Conservation (phyloP, 257 asterid genomes). For the Ocimum tenuiflorum region DNA sequence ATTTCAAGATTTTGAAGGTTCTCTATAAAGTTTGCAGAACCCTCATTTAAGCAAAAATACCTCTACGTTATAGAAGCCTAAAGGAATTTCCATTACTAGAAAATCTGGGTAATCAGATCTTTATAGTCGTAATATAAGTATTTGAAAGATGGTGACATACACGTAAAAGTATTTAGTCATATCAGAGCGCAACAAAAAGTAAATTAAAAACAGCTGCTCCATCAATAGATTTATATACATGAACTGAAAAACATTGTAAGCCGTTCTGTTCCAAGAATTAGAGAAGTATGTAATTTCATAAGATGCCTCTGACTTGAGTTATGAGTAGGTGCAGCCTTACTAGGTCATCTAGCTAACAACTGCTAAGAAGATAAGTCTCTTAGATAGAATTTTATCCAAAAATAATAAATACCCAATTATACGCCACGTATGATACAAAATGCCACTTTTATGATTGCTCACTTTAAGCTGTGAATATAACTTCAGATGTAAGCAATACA, state of each 20-base stretch:
- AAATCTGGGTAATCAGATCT: constrained; percentile 1
- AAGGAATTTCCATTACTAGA: not conserved
- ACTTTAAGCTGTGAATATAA: not conserved
- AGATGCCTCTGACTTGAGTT: no score
- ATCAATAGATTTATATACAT: not conserved
- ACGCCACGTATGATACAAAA: not conserved
- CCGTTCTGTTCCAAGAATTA: no score
- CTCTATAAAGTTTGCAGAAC: not conserved
- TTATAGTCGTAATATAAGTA: not conserved
- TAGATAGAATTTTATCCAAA: constrained; percentile 16
- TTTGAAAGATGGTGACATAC: not conserved
- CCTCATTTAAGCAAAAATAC: not conserved
- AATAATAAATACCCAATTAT: no score
- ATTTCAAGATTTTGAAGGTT: not conserved
- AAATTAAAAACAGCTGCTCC: constrained; percentile 5
- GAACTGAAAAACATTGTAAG: not conserved
- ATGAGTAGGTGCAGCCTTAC: not conserved
- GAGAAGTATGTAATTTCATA: not conserved
- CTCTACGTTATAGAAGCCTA: not conserved
- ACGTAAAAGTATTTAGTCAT: no score
- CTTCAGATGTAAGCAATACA: not conserved
- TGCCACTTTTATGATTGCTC: constrained; percentile 7
- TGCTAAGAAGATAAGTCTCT: no score
- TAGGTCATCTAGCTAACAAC: no score
- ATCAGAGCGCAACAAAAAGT: no score